Evolutionary conservation across 1,284 basidiomycete species (phyloP).

Genomic region (Ceratobasidium sp.): DNA sequence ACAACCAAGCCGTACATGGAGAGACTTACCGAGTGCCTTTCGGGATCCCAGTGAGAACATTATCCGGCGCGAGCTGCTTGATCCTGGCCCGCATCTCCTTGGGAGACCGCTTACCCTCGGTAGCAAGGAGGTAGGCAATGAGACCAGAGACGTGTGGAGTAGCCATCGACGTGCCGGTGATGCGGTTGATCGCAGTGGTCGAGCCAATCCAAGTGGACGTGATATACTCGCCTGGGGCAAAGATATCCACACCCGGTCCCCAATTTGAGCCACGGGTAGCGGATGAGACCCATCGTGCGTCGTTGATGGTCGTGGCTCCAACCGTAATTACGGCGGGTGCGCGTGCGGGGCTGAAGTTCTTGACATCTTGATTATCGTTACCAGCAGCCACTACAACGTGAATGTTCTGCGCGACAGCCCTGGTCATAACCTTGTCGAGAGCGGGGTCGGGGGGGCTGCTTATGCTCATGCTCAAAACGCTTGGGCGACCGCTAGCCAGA

Average conservation of each 20-base stretch:
- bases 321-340: slow-evolving; percentile 57
- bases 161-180: slow-evolving; percentile 50
- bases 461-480: slow-evolving; percentile 49
- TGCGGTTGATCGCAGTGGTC: slow-evolving; percentile 38
- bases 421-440: slow-evolving; percentile 47
- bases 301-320: slow-evolving; percentile 57
- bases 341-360: slow-evolving; percentile 57
- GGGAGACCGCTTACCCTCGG: slow-evolving; percentile 47
- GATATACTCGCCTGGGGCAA: slow-evolving; percentile 58
- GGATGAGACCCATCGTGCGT: slow-evolving; percentile 55
- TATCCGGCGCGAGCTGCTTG: slow-evolving; percentile 4
- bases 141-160: slow-evolving; percentile 49
- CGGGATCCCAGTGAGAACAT: slow-evolving; percentile 39
- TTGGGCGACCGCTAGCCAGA: slow-evolving; percentile 38
- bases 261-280: slow-evolving; percentile 83
- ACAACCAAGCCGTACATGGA: too few species aligned
- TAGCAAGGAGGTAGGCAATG: slow-evolving; percentile 45
- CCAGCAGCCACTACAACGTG: slow-evolving; percentile 50
- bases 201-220: slow-evolving; percentile 46
- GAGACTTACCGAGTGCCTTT: slow-evolving; percentile 23
- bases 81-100: slow-evolving; percentile 15
- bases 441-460: slow-evolving; percentile 41
- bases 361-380: slow-evolving; percentile 55
- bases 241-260: slow-evolving; percentile 58
- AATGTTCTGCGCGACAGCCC: slow-evolving; percentile 46